phyloP scores from a whole-genome alignment of 352 stramenopile species.

The Phytopythium mirpurense region DNA sequence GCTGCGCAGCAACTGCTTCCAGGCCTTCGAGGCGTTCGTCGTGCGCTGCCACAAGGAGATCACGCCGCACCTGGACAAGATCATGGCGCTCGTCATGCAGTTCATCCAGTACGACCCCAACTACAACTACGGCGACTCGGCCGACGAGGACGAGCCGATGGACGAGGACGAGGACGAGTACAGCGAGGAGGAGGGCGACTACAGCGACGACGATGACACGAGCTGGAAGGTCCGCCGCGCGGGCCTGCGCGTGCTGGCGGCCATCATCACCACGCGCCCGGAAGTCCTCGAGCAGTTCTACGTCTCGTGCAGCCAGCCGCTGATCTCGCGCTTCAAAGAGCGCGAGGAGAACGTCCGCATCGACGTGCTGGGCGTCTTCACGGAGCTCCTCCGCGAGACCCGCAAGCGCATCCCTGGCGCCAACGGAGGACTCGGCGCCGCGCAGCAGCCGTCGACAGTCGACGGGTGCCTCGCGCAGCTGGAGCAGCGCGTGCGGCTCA shows the following conservation, averaged over 20 bases:
- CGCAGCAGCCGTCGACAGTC: constrained; percentile 22
- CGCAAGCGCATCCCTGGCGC: constrained; percentile 39
- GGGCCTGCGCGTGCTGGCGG: constrained; percentile 89
- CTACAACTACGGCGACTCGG: constrained; percentile 96
- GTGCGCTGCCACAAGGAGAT: constrained; percentile 95
- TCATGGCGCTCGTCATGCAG: constrained; percentile 85
- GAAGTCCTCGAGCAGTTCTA: constrained; percentile 87
- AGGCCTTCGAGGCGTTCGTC: constrained; percentile 97
- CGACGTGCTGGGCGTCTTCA: constrained; percentile 95
- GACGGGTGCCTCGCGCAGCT: constrained; percentile 49
- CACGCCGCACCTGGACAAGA: constrained; percentile 90
- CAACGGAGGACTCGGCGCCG: constrained; percentile 11
- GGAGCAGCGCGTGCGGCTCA: constrained; percentile 57
- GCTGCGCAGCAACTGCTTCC: constrained; percentile 97
- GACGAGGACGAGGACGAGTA: constrained; percentile 84
- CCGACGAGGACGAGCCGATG: constrained; percentile 86
- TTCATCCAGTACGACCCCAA: constrained; percentile 99
- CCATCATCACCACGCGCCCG: constrained; percentile 86
- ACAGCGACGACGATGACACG: constrained; percentile 92
- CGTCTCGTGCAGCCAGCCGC: constrained; percentile 67
- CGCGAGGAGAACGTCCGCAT: constrained; percentile 98
- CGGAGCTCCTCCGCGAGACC: constrained; percentile 85
- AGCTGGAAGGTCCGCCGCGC: constrained; percentile 97
- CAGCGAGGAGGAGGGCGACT: constrained; percentile 83
- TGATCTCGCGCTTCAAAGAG: constrained; percentile 93